Base-by-base conservation (phyloP, 192 early-diverging fungal genomes). In the Rhizophlyctis rosea region DNA sequence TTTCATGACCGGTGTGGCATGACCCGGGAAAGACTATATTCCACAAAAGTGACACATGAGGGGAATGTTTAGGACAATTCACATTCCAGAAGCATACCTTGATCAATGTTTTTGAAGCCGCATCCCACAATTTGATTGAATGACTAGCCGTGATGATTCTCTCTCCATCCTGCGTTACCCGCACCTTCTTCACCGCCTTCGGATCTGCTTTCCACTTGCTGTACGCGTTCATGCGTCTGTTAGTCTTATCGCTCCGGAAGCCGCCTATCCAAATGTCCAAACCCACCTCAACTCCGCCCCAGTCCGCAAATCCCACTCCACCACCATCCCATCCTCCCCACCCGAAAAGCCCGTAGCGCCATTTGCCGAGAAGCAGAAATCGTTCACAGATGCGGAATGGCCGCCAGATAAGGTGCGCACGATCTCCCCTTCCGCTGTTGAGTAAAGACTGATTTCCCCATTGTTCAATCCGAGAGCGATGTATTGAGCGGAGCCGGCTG, bases 291-390 rank as follows among this genome's bases (percentile, higher is more conserved):
- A 50, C 36, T 66, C 57, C 24, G 54, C 39, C 25, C 58, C 64
- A 32, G 47, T 72, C 48, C 55, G 39, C 1, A 74, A 23, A 24
- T 74, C 65, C 72, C 72, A 74, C 35, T 63, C 72, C 27, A 70
- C 64, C 9, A 61, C 34, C 30, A 48, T 3, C 1, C 72, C 72
- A 55, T 74, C 67, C 0, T 47, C 1, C 14, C 61, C 62, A n/a
- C 33, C 47, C 23, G 72, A 74, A 34, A 36, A 74, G 33, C 62
- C 72, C 18, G 51, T 36, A 3, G 36, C 35, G 16, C 57, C 61
- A 34, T 70, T 67, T 13, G 21, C 14, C 13, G 59, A 59, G 44
- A 74, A 74, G 25, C 34, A 39, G 30, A 74, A 69, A 59, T 68
- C 66, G 4, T 50, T 47, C 3, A 73, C 63, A 47, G 47, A 28